Conservation (phyloP, 1,284 basidiomycete species). For the Sanguinoderma infundibulare region DNA sequence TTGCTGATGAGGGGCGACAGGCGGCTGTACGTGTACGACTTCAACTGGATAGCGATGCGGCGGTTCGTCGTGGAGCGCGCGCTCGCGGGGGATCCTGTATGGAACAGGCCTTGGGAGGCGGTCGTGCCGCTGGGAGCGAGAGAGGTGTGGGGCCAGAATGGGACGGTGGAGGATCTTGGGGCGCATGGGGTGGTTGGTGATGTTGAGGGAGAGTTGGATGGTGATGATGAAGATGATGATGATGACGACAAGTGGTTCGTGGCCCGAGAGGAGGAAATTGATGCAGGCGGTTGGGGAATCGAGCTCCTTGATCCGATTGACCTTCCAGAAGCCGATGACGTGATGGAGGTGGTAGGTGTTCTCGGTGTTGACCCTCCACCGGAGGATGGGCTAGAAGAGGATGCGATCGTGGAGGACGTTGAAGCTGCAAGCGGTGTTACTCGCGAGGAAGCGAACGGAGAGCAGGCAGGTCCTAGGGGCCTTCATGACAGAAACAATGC, state of each 20-base stretch:
- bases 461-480: background rate
- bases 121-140: slow-evolving; percentile 6
- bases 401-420: too few species aligned
- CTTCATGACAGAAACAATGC: background rate
- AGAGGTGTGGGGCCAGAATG: background rate
- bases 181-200: background rate
- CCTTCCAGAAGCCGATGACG: background rate
- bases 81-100: slow-evolving; percentile 13
- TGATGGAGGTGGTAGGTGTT: background rate
- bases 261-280: background rate
- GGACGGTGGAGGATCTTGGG: background rate
- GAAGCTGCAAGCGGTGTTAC: background rate
- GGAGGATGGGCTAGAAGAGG: background rate
- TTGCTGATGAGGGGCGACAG: slow-evolving; percentile 33
- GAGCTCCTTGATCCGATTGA: background rate
- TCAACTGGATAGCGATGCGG: slow-evolving; percentile 41
- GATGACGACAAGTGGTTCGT: background rate
- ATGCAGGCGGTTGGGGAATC: background rate
- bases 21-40: slow-evolving; percentile 44
- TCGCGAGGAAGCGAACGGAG: background rate
- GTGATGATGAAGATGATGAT: background rate
- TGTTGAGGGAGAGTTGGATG: background rate
- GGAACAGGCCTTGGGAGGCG: slow-evolving; percentile 9
- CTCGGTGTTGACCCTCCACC: too few species aligned
- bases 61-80: slow-evolving; percentile 17